These are phyloP conservation scores for Mycena floridula DNA, from an alignment of 768 basidiomycete species.

Conservation along the genomic window DNA sequence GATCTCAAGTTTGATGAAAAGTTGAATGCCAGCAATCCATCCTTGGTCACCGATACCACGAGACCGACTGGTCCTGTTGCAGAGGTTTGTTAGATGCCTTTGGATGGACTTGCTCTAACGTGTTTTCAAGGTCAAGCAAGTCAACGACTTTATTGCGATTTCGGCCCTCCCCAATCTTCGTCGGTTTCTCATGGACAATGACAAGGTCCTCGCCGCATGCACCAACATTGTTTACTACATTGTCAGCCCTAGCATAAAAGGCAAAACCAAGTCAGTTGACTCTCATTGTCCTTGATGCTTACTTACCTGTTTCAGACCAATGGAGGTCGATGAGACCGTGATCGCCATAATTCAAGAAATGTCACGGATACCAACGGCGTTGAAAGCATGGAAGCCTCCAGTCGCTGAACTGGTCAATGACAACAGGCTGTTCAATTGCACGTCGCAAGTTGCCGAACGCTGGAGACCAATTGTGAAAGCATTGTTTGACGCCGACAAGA, in stretches of 20 bases:
- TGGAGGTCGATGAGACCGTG: slow-evolving; percentile 69
- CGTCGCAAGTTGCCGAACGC: slow-evolving; percentile 42
- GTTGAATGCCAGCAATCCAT: slow-evolving; percentile 34
- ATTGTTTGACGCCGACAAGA: slow-evolving; percentile 82
- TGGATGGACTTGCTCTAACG: slow-evolving; percentile 3
- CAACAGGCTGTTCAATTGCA: slow-evolving; percentile 78
- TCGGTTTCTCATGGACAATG: slow-evolving; percentile 75
- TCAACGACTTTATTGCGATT: slow-evolving; percentile 64
- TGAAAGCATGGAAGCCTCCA: slow-evolving; percentile 81
- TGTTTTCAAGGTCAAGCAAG: slow-evolving; percentile 31
- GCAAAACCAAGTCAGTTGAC: slow-evolving; percentile 55
- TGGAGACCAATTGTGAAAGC: slow-evolving; percentile 80
- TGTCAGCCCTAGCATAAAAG: slow-evolving; percentile 73
- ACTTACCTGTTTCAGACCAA: slow-evolving; percentile 42
- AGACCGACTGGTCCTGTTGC: slow-evolving; percentile 35
- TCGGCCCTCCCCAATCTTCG: slow-evolving; percentile 70
- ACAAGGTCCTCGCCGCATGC: slow-evolving; percentile 75
- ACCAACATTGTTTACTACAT: slow-evolving; percentile 83
- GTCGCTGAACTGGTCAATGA: slow-evolving; percentile 83
- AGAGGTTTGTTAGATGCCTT: slow-evolving; percentile 30
- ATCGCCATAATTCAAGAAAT: slow-evolving; percentile 73
- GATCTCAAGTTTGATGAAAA: slow-evolving; percentile 62
- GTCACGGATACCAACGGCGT: slow-evolving; percentile 65
- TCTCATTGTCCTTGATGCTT: background rate
- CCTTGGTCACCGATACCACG: slow-evolving; percentile 27